Percentiles rank a stretch among this genome's conserved stretches.
These are phyloP conservation scores for Kregervanrija pseudodelftensis DNA, from an alignment of 805 yeast genomes.

Conservation along the genomic window DNA sequence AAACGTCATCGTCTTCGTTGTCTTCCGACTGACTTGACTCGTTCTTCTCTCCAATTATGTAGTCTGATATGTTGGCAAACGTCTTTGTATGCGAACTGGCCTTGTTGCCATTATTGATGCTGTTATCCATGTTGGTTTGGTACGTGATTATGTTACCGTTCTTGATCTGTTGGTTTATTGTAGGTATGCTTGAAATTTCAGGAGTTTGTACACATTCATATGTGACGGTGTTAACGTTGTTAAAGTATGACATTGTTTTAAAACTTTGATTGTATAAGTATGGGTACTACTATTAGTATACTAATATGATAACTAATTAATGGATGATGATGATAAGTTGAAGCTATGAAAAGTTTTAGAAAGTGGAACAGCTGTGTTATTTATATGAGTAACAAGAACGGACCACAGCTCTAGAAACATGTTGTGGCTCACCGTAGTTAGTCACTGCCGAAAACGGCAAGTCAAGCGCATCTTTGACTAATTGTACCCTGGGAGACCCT, in stretches of 20 bases:
- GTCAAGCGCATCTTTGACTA: too few species aligned
- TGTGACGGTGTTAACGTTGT: too few species aligned
- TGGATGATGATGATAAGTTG: neutral
- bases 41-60: neutral
- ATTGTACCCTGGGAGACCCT: too few species aligned
- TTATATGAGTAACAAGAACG: neutral
- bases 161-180: neutral
- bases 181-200: neutral
- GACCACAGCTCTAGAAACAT: too few species aligned
- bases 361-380: neutral
- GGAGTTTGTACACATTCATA: neutral
- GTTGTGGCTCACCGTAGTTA: too few species aligned
- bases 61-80: conserved; percentile 3
- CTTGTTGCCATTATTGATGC: neutral
- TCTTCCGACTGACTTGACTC: conserved; percentile 3
- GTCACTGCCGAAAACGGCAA: too few species aligned
- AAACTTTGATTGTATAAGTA: neutral
- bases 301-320: neutral
- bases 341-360: neutral
- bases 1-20: conserved; percentile 13
- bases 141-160: conserved; percentile 1
- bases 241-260: too few species aligned
- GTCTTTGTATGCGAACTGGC: neutral
- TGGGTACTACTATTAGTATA: neutral
- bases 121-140: neutral